Base-by-base conservation (phyloP, 306 rosid species). In the Inga laurina region DNA sequence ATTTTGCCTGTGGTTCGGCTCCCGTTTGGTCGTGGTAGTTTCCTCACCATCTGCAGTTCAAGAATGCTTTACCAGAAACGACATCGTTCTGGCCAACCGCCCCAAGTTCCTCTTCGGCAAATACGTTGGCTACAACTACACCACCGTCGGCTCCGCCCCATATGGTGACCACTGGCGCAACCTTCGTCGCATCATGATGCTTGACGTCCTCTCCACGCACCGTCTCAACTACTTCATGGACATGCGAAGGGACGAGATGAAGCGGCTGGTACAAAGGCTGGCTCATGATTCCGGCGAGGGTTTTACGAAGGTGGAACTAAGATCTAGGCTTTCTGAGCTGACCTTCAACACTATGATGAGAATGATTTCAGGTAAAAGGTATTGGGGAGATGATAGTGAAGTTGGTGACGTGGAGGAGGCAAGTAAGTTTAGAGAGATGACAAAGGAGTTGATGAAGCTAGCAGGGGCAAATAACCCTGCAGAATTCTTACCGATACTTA, bases 351-450 rank as follows among this genome's bases (percentile, higher is more conserved):
- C 78, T 45, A 62, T 87, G 32, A 86, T 89, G 93, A 90, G 82
- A 39, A 92, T 90, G 93, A 81, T 87, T 15, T 87, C 91, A 0
- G 94, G 93, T 45, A 90, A 87, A 79, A 76, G 91, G 78, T 87
- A 87, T 57, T 85, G 52, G 49, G 86, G 88, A 3, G 64, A 79
- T 10, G 69, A 65, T 35, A 71, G 82, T 3, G 65, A 79, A 4
- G 56, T 72, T 14, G 82, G 81, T 4, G 86, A 82, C 0, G 91
- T 86, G 45, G 34, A 75, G 22, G 90, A 87, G n/a, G 87, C 84
- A 2, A 44, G 41, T 52, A 22, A 57, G 16, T 85, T 88, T 10
- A 76, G 82, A 19, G 83, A 72, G 69, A 19, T 80, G 7, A 48
- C 65, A 16, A 82, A 59, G 21, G 67, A 85, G 78, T 10, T 48